These are phyloP conservation scores for Omphalotus guepiniiformis DNA, from an alignment of 768 basidiomycete species.

Conservation along the genomic window DNA sequence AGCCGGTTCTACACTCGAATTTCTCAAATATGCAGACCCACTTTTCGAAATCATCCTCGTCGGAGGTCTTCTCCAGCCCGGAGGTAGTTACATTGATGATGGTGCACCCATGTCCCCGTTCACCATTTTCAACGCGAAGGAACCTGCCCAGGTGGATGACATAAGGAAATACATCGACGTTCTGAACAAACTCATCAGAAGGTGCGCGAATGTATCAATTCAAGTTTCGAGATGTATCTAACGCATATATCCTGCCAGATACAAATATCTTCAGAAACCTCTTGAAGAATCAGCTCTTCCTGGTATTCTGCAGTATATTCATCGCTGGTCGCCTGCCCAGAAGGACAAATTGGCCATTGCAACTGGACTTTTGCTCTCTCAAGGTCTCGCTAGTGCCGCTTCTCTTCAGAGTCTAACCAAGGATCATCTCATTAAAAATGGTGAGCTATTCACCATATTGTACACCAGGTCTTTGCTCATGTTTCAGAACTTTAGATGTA, in stretches of 20 bases:
- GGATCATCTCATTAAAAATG: slow-evolving; percentile 95
- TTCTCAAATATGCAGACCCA: slow-evolving; percentile 94
- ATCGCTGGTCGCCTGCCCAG: slow-evolving; percentile 75
- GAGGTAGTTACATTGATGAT: slow-evolving; percentile 87
- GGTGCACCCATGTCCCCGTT: slow-evolving; percentile 83
- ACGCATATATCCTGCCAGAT: slow-evolving; percentile 42
- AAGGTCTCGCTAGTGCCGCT: slow-evolving; percentile 73
- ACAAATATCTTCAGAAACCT: slow-evolving; percentile 98
- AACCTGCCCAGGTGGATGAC: slow-evolving; percentile 77
- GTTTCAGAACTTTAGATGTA: slow-evolving; percentile 47
- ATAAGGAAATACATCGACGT: slow-evolving; percentile 93
- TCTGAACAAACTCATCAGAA: slow-evolving; percentile 91
- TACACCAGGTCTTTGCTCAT: neutral
- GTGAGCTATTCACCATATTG: slow-evolving; percentile 32
- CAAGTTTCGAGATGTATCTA: neutral
- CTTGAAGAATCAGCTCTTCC: slow-evolving; percentile 85
- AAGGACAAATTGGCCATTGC: slow-evolving; percentile 82
- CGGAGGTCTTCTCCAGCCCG: slow-evolving; percentile 94
- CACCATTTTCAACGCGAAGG: slow-evolving; percentile 78
- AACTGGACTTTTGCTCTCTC: slow-evolving; percentile 77
- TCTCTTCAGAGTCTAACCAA: slow-evolving; percentile 83
- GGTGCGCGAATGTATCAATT: slow-evolving; percentile 57
- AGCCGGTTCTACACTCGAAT: slow-evolving; percentile 91
- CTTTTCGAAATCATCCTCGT: slow-evolving; percentile 96
- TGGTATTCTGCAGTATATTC: slow-evolving; percentile 80